A percentile compares a stretch with the other conserved stretches of the same genome.
phyloP scores from a whole-genome alignment of 176 grass and related monocot genomes.

The Lolium perenne region DNA sequence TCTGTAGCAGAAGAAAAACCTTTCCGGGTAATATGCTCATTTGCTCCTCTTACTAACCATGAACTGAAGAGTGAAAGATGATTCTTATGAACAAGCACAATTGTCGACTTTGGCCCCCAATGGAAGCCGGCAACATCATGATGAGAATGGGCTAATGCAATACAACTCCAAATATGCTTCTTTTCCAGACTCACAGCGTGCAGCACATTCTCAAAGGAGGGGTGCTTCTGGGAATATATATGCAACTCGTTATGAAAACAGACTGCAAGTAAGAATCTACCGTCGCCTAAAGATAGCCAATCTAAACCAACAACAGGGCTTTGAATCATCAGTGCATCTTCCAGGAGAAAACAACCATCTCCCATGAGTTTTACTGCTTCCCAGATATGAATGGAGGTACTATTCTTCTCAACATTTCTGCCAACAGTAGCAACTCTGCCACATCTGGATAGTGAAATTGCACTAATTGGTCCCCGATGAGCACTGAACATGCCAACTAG shows the following conservation, averaged over 20 bases:
- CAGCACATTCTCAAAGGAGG: conserved; percentile 59
- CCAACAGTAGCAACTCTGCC: conserved; percentile 76
- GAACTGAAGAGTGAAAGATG: conserved; percentile 83
- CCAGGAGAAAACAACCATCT: conserved; percentile 76
- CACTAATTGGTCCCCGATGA: conserved; percentile 59
- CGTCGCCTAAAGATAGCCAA: conserved; percentile 83
- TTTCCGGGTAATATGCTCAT: conserved; percentile 18
- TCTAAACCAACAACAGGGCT: conserved; percentile 71
- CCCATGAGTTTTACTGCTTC: conserved; percentile 66
- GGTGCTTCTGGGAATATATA: conserved; percentile 76
- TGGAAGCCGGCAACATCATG: conserved; percentile 70
- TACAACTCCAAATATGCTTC: conserved; percentile 77
- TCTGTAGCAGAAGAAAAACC: conserved; percentile 38
- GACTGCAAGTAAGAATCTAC: conserved; percentile 74
- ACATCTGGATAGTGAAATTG: conserved; percentile 70
- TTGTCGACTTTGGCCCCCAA: conserved; percentile 85
- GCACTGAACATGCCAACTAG: conserved; percentile 75
- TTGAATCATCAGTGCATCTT: conserved; percentile 66
- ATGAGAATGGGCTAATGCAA: conserved; percentile 64
- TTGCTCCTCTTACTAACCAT: conserved; percentile 54
- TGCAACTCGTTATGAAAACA: conserved; percentile 73
- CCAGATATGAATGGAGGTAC: conserved; percentile 75
- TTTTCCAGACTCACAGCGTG: conserved; percentile 52
- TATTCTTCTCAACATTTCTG: conserved; percentile 50
- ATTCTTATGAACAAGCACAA: conserved; percentile 79